Percentiles rank a stretch among this genome's conserved stretches.
Evolutionary conservation across 352 stramenopile species (phyloP).

Genomic region (Aphanomyces invadans): DNA sequence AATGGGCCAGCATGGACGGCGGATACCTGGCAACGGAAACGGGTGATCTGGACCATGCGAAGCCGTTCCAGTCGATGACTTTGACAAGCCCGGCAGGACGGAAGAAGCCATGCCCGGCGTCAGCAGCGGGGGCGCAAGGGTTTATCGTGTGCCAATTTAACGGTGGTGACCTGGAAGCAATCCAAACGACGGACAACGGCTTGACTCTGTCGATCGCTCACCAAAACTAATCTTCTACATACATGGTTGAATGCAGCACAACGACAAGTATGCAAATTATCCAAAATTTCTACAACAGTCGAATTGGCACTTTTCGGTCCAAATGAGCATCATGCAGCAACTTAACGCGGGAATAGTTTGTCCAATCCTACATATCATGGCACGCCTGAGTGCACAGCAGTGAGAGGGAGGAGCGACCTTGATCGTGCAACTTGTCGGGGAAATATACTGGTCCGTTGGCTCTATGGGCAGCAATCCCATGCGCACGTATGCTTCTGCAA

Average conservation of each 20-base stretch:
- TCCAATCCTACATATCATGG: slow-evolving; percentile 15
- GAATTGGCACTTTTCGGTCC: slow-evolving; percentile 7
- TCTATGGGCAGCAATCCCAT: slow-evolving; percentile 15
- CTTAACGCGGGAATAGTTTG: slow-evolving; percentile 2
- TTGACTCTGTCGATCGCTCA: neutral
- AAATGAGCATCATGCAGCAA: slow-evolving; percentile 18
- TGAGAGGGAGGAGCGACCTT: too few relatives aligned
- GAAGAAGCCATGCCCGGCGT: neutral
- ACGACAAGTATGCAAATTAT: too few relatives aligned
- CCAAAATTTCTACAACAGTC: neutral
- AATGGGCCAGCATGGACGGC: neutral
- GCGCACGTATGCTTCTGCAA: slow-evolving; percentile 19
- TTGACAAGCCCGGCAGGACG: neutral
- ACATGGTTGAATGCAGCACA: too few relatives aligned
- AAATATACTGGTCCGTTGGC: neutral
- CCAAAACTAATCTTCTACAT: neutral
- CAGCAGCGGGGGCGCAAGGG: too few relatives aligned
- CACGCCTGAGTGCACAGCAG: too few relatives aligned
- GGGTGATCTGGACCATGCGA: neutral
- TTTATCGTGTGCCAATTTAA: slow-evolving; percentile 5
- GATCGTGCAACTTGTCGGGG: slow-evolving; percentile 4
- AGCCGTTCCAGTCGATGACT: neutral
- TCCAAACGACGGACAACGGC: neutral
- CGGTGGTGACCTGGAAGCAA: neutral
- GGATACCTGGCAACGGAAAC: too few relatives aligned